These are phyloP conservation scores for Grosmannia huntii DNA, from an alignment of 2,329 filamentous ascomycete genomes.

Conservation along the genomic window DNA sequence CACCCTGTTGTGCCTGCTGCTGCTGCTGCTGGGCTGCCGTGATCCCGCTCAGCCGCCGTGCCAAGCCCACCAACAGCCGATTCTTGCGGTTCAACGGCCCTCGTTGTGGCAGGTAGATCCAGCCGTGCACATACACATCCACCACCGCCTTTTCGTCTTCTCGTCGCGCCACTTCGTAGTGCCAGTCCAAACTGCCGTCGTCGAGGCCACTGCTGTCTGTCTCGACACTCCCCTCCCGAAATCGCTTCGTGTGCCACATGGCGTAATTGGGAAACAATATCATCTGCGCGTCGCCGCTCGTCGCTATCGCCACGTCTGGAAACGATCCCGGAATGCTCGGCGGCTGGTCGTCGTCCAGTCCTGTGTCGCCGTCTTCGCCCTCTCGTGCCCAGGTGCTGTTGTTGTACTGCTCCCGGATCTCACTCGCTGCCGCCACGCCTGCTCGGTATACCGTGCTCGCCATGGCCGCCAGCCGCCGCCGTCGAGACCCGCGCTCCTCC, in stretches of 20 bases:
- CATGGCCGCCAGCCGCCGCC: slow-evolving; percentile 62
- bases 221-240: background rate
- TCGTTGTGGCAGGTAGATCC: slow-evolving; percentile 79
- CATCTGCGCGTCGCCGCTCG: slow-evolving; percentile 79
- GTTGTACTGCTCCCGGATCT: slow-evolving; percentile 46
- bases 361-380: slow-evolving; percentile 15
- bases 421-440: slow-evolving; percentile 42
- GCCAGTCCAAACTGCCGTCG: slow-evolving; percentile 37
- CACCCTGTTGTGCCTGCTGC: slow-evolving; percentile 25
- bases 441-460: slow-evolving; percentile 44
- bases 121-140: slow-evolving; percentile 89
- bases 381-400: slow-evolving; percentile 29
- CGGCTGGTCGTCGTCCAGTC: slow-evolving; percentile 18
- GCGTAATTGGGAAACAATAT: slow-evolving; percentile 92
- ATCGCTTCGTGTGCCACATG: slow-evolving; percentile 48
- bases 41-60: slow-evolving; percentile 77
- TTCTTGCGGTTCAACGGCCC: slow-evolving; percentile 82
- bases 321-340: slow-evolving; percentile 61
- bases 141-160: slow-evolving; percentile 78
- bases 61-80: slow-evolving; percentile 72
- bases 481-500: slow-evolving; percentile 51
- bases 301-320: slow-evolving; percentile 69
- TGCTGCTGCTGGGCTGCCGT: slow-evolving; percentile 33
- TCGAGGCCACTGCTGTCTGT: slow-evolving; percentile 14
- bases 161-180: slow-evolving; percentile 62